Conservation (phyloP, 345 rosid genomes). For the Trapa incisa region DNA sequence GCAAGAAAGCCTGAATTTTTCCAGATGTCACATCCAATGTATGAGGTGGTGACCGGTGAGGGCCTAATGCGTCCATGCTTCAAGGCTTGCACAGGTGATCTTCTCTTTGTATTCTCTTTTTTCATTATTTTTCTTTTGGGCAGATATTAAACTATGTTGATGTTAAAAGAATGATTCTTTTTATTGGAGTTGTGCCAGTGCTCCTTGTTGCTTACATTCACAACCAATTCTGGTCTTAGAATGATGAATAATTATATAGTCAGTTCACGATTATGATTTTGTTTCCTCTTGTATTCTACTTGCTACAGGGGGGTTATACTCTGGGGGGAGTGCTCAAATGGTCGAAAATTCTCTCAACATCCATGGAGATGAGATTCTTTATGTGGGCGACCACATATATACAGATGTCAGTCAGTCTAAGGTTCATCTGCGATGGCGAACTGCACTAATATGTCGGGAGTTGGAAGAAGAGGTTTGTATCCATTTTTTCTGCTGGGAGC, state of each 20-base stretch:
- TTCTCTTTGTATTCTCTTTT: conserved; percentile 2
- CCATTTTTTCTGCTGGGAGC: too few species aligned
- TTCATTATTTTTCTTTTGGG: not conserved
- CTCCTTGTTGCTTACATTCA: not conserved
- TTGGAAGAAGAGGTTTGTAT: conserved; percentile 74
- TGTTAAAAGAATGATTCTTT: not conserved
- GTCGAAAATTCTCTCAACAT: conserved; percentile 69
- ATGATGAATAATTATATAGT: not conserved
- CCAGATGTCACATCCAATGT: conserved; percentile 90
- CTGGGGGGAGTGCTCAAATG: conserved; percentile 98
- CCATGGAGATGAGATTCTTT: conserved; percentile 92
- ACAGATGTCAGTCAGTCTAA: conserved; percentile 94
- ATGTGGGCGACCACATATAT: conserved; percentile 94
- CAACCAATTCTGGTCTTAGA: not conserved
- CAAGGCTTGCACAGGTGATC: conserved; percentile 70
- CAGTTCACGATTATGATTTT: not conserved
- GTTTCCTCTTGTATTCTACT: conserved; percentile 5
- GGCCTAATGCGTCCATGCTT: conserved; percentile 96
- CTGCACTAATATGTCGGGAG: conserved; percentile 87
- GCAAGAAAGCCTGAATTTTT: conserved; percentile 98
- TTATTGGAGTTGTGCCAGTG: not conserved
- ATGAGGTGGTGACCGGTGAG: conserved; percentile 91
- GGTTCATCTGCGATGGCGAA: conserved; percentile 89
- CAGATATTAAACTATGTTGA: not conserved
- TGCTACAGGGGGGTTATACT: conserved; percentile 64